Percentiles rank a stretch among this genome's conserved stretches.
Conservation (phyloP, 2,329 filamentous ascomycete species). For the Graphilbum ipis-grandicollis region DNA sequence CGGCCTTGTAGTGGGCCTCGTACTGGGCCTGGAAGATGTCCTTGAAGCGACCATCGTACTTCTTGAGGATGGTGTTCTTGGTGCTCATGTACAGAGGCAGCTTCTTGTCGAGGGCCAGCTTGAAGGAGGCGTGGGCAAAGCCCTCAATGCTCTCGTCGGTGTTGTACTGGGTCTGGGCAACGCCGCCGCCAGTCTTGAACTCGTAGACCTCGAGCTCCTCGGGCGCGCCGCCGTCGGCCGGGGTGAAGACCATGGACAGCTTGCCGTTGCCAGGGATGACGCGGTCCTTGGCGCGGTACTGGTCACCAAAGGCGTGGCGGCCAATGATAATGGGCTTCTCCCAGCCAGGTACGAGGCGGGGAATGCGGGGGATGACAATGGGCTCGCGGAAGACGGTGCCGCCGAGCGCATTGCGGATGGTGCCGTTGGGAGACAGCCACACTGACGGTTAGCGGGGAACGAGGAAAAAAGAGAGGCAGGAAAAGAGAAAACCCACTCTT, state of each 20-base stretch:
- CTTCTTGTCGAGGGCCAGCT: conserved; percentile 74
- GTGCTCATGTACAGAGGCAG: conserved; percentile 99
- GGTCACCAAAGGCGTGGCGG: conserved; percentile 94
- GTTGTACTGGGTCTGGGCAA: conserved; percentile 96
- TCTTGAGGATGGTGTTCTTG: conserved; percentile 99
- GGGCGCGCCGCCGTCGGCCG: conserved; percentile 57
- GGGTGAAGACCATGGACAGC: conserved; percentile 89
- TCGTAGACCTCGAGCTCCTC: conserved; percentile 81
- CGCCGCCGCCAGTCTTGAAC: conserved; percentile 71
- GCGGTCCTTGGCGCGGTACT: conserved; percentile 91
- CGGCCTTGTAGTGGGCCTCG: conserved; percentile 67
- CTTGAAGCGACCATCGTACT: conserved; percentile 97
- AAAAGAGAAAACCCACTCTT: conserved; percentile 47
- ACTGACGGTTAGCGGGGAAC: conserved; percentile 29
- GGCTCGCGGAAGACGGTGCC: conserved; percentile 98
- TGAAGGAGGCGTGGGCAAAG: conserved; percentile 93
- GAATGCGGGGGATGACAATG: conserved; percentile 87
- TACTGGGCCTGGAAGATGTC: conserved; percentile 98
- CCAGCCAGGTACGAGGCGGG: conserved; percentile 89
- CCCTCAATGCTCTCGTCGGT: conserved; percentile 88
- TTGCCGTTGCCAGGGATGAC: conserved; percentile 73
- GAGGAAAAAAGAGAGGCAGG: background rate
- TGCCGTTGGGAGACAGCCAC: conserved; percentile 98
- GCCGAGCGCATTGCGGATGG: conserved; percentile 56
- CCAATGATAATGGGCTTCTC: conserved; percentile 99